These are phyloP conservation scores for Fusarium drepaniforme DNA, from an alignment of 2,329 filamentous ascomycete genomes.

Conservation along the genomic window DNA sequence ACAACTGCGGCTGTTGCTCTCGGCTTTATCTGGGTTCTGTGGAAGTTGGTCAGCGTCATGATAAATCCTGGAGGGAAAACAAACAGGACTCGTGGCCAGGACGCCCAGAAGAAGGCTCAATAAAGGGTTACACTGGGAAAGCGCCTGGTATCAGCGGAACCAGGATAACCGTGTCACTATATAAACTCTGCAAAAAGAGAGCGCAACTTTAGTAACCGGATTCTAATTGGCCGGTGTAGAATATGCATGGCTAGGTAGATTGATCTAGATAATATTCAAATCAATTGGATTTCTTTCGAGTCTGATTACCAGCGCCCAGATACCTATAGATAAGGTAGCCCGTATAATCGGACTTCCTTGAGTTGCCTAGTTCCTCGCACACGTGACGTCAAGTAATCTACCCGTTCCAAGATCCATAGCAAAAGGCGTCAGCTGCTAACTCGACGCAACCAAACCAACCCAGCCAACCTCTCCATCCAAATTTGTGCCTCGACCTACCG, in stretches of 20 bases:
- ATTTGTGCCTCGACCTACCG: constrained; percentile 3
- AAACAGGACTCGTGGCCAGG: neutral
- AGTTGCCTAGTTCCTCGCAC: constrained; percentile 14
- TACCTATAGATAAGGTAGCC: neutral
- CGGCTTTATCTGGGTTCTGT: constrained; percentile 78
- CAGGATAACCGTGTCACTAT: neutral
- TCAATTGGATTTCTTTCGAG: neutral
- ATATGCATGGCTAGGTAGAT: neutral
- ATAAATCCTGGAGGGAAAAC: constrained; percentile 9
- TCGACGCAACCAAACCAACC: constrained; percentile 1
- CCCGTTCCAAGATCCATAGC: neutral
- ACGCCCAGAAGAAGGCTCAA: constrained; percentile 40
- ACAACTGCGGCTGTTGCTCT: constrained; percentile 70
- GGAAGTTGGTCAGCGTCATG: constrained; percentile 60
- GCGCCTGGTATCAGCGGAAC: neutral
- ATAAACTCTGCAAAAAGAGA: neutral
- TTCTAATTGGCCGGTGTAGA: neutral
- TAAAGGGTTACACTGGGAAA: constrained; percentile 2
- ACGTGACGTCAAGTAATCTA: constrained; percentile 43
- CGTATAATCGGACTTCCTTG: neutral
- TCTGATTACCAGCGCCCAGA: neutral
- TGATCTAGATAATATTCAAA: neutral
- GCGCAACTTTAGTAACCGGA: neutral
- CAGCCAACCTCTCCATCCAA: neutral
- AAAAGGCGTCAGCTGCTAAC: constrained; percentile 4